Evolutionary conservation across 495 filamentous ascomycete genomes (phyloP).

Genomic region (Oleoguttula mirabilis): DNA sequence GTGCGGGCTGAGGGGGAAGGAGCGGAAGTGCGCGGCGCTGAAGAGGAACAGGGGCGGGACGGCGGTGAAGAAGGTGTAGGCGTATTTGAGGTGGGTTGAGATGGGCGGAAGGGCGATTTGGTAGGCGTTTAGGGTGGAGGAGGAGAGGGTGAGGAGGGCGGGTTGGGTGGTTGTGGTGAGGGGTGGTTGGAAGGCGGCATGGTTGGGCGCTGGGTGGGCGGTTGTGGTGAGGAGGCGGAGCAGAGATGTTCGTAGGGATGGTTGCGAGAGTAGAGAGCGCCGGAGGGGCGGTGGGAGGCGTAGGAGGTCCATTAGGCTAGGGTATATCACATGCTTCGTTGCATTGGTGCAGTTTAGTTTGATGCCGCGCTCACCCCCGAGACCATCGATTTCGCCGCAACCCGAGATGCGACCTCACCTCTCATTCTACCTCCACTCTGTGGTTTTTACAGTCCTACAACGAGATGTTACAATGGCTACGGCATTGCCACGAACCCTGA

Average conservation of each 20-base stretch:
- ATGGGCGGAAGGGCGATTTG: slow-evolving; percentile 48
- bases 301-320: slow-evolving; percentile 16
- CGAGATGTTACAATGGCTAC: no score
- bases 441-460: no score
- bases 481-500: no score
- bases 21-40: slow-evolving; percentile 57
- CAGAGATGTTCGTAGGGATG: not conserved
- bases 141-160: slow-evolving; percentile 15
- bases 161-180: not conserved
- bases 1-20: slow-evolving; percentile 35
- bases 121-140: slow-evolving; percentile 37
- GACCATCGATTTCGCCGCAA: no score
- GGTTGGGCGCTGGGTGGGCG: not conserved
- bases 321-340: no score
- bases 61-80: slow-evolving; percentile 51
- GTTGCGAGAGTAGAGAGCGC: not conserved
- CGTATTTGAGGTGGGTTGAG: slow-evolving; percentile 39
- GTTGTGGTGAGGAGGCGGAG: slow-evolving; percentile 3
- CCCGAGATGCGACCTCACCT: no score
- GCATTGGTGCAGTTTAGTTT: no score
- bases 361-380: no score
- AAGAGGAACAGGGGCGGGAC: slow-evolving; percentile 55
- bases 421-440: no score
- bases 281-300: slow-evolving; percentile 8
- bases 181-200: not conserved